Evolutionary conservation across 306 rosid species (phyloP).

Genomic region (Adenanthera pavonina): DNA sequence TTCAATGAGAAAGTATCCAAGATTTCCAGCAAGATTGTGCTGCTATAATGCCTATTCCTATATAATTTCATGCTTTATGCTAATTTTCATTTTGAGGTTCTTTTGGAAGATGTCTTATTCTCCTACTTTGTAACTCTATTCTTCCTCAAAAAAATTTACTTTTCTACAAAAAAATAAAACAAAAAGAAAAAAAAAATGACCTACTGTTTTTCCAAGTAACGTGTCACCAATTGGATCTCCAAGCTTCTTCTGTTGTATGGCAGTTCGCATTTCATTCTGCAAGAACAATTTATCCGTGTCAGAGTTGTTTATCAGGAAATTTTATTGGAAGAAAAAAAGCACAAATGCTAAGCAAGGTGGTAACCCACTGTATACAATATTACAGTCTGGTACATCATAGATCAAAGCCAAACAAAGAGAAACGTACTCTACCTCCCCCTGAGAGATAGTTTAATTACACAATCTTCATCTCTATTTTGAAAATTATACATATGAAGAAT

Average conservation of each 20-base stretch:
- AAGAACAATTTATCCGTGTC: conserved; percentile 31
- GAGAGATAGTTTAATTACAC: not conserved
- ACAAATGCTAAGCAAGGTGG: not conserved
- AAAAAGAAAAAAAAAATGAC: conserved; percentile 37
- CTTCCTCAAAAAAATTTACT: not conserved
- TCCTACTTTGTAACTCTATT: not conserved
- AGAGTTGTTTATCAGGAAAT: not conserved
- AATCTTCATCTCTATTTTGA: not conserved
- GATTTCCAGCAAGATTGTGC: not conserved
- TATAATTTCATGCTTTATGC: not conserved
- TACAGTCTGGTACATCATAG: not conserved
- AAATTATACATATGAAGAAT: no score
- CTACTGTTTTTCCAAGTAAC: conserved; percentile 87
- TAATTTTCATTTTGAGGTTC: not conserved
- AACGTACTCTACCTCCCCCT: not conserved
- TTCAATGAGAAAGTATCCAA: no score
- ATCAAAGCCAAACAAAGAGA: not conserved
- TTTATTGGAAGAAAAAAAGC: not conserved
- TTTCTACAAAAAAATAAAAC: not conserved
- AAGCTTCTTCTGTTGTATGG: conserved; percentile 69
- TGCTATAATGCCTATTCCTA: no score
- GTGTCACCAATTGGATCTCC: conserved; percentile 82
- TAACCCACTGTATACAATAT: not conserved
- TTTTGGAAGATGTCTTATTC: not conserved
- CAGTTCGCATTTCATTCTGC: conserved; percentile 76